A percentile compares a stretch with the other conserved stretches of the same genome.
phyloP scores from a whole-genome alignment of 257 asterid genomes.

The Nicotiana attenuata region DNA sequence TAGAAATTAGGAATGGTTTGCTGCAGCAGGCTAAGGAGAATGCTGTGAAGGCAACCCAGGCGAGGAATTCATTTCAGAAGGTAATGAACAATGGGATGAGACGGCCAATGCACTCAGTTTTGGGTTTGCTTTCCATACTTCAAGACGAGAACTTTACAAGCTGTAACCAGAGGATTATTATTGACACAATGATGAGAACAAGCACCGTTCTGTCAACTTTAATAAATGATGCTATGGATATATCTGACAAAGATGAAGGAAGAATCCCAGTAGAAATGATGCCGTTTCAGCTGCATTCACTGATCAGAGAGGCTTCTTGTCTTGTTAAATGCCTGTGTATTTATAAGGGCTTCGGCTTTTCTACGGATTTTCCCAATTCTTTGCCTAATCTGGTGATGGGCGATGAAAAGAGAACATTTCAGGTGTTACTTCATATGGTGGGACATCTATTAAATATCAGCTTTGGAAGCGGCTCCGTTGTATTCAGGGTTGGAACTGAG shows the following conservation, averaged over 20 bases:
- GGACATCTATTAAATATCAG: constrained; percentile 34
- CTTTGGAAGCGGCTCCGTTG: constrained; percentile 22
- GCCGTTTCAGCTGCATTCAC: constrained; percentile 32
- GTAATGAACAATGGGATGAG: constrained; percentile 50
- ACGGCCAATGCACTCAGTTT: constrained; percentile 37
- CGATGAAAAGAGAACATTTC: constrained; percentile 41
- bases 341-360: constrained; percentile 28
- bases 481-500: constrained; percentile 29
- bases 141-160: constrained; percentile 20
- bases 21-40: constrained; percentile 35
- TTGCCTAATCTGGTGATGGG: constrained; percentile 40
- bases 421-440: constrained; percentile 41
- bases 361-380: constrained; percentile 23
- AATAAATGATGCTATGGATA: constrained; percentile 36
- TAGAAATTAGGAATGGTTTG: constrained; percentile 27
- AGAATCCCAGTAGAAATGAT: constrained; percentile 28
- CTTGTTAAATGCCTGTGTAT: constrained; percentile 32
- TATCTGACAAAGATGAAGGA: constrained; percentile 40
- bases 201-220: constrained; percentile 34
- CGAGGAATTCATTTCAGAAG: constrained; percentile 36
- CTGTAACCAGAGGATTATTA: constrained; percentile 28
- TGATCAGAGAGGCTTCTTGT: constrained; percentile 39
- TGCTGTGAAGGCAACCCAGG: constrained; percentile 38
- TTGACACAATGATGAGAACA: constrained; percentile 29
- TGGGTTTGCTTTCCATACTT: constrained; percentile 31